Base-by-base conservation (phyloP, 495 filamentous ascomycete genomes). In the Bathelium albidoporum region DNA sequence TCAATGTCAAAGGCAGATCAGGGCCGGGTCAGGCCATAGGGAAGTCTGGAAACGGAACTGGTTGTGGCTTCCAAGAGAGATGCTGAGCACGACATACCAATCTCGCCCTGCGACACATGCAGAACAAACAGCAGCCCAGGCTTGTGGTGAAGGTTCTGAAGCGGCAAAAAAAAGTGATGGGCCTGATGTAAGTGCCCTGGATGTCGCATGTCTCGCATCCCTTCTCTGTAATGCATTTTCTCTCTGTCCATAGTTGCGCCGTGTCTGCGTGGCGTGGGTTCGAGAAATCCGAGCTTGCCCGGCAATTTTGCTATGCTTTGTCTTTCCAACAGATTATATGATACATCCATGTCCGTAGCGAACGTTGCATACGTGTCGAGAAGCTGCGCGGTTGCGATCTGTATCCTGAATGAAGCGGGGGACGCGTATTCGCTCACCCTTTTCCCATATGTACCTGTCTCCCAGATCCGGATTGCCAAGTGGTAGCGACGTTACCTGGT, bases 71-170 rank as follows among this genome's bases (percentile, higher is more conserved):
- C 18, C 22, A 20, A 20, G 49, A 55, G 20, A 7, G 16, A 29
- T 9, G 24, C 29, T 29, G 9, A 28, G 24, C 49, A 29, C 5
- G 20, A 55, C 24, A 55, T 1, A 12, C n/a, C 0, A 49, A 49
- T 12, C 44, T 49, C 18, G 1, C 22, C 44, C 44, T 5, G 22
- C 5, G 44, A 2, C 44, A 49, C 18, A 20, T 49, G 9, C 1
- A n/a, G 49, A 55, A 20, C 24, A 2, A 20, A 5, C 9, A 24
- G 22, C 0, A n/a, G 24, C 29, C 20, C 49, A 55, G 29, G 49
- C 49, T 55, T 55, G 20, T 55, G 49, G 49, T 55, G 49, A 55
- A 55, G 49, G 9, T 55, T 55, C 22, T 26, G 24, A 55, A n/a
- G 49, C 49, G 0, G 22, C 20, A 55, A 49, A 18, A 24, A 24